Conservation (phyloP, 2,329 filamentous ascomycete species). For the Ophiocordyceps camponoti-saundersi region DNA sequence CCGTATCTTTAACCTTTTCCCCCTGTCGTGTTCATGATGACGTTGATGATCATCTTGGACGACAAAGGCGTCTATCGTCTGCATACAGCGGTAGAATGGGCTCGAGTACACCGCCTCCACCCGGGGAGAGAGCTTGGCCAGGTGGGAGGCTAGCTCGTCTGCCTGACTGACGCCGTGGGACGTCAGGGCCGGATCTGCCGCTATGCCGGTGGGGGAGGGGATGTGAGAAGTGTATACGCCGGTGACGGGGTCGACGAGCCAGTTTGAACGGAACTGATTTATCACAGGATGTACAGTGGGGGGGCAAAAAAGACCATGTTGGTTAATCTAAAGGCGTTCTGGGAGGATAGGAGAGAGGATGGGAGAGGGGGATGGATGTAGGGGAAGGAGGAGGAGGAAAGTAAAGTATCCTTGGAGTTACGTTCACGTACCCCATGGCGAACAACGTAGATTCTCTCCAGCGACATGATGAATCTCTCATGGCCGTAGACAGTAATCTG, state of each 20-base stretch:
- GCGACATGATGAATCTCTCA: conserved; percentile 30
- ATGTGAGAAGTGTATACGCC: conserved; percentile 61
- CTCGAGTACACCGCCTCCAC: conserved; percentile 68
- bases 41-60: conserved; percentile 17
- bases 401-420: background rate
- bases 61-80: conserved; percentile 61
- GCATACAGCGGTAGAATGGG: conserved; percentile 74
- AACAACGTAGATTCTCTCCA: conserved; percentile 57
- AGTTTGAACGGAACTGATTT: conserved; percentile 86
- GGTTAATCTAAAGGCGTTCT: too few species aligned
- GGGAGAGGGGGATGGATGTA: too few species aligned
- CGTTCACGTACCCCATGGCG: conserved; percentile 50
- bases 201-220: conserved; percentile 70
- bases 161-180: conserved; percentile 76
- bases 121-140: conserved; percentile 44
- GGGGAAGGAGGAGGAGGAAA: too few species aligned
- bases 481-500: too few species aligned
- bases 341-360: too few species aligned
- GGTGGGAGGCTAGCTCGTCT: conserved; percentile 52
- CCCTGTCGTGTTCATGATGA: background rate
- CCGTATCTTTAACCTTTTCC: conserved; percentile 22
- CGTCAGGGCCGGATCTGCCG: conserved; percentile 75
- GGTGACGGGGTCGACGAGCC: conserved; percentile 66
- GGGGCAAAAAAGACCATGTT: too few species aligned
- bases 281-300: too few species aligned